Conservation (phyloP, 2,329 filamentous ascomycete genomes). For the Decorospora gaudefroyi region DNA sequence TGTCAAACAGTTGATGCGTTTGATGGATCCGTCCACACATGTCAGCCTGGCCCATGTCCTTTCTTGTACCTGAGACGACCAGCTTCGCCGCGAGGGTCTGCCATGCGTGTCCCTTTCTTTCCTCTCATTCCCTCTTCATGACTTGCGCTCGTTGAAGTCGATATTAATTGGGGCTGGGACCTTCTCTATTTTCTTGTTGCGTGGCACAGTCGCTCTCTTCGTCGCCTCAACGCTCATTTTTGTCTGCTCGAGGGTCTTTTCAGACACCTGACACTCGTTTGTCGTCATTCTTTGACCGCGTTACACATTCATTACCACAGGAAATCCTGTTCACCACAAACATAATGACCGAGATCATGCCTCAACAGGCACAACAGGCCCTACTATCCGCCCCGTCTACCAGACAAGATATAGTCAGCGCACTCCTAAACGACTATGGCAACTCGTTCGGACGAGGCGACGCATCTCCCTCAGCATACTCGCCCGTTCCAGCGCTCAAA, state of each 20-base stretch:
- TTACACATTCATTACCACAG: conserved; percentile 6
- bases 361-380: conserved; percentile 31
- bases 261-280: conserved; percentile 12
- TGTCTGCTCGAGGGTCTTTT: conserved; percentile 2
- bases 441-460: conserved; percentile 36
- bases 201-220: conserved; percentile 25
- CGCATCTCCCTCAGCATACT: conserved; percentile 28
- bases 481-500: conserved; percentile 34
- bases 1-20: conserved; percentile 47
- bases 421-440: conserved; percentile 47
- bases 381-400: conserved; percentile 34
- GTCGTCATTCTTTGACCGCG: not conserved
- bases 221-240: conserved; percentile 19
- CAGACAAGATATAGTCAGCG: conserved; percentile 47
- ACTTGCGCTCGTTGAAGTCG: conserved; percentile 16
- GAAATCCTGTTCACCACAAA: conserved; percentile 1
- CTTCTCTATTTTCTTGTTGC: conserved; percentile 19
- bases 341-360: conserved; percentile 36
- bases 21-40: conserved; percentile 35
- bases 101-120: conserved; percentile 25
- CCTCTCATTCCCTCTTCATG: conserved; percentile 24
- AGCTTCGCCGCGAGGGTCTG: conserved; percentile 31
- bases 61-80: conserved; percentile 42
- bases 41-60: conserved; percentile 39
- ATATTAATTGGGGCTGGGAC: conserved; percentile 31